A percentile compares a stretch with the other conserved stretches of the same genome.
phyloP scores from a whole-genome alignment of 225 moss, liverwort and hornwort genomes.

The Neckera pumila region DNA sequence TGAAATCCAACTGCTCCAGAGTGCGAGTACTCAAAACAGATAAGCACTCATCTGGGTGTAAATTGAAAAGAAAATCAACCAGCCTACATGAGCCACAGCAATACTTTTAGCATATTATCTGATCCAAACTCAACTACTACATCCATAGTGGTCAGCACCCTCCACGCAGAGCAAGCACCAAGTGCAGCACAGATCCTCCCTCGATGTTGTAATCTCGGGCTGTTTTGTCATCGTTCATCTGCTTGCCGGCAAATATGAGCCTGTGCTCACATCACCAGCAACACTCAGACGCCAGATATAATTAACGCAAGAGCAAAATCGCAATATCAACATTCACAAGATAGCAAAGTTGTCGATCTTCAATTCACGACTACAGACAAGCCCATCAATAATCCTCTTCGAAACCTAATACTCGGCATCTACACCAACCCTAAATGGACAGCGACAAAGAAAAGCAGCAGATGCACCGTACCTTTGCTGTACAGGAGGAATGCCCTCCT shows the following conservation, averaged over 20 bases:
- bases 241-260: conserved; percentile 98
- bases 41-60: neutral
- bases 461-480: conserved; percentile 69
- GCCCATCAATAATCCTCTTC: neutral
- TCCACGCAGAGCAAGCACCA: conserved; percentile 96
- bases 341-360: neutral
- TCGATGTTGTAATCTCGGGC: conserved; percentile 97
- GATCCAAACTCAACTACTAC: neutral
- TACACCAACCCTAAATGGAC: neutral
- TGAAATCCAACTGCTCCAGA: conserved; percentile 13
- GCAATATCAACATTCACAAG: neutral
- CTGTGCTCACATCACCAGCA: conserved; percentile 24
- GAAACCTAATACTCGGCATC: neutral
- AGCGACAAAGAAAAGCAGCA: neutral
- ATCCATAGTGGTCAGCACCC: conserved; percentile 40
- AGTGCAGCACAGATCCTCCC: conserved; percentile 96
- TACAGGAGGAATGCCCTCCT: conserved; percentile 96
- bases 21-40: conserved; percentile 3
- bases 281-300: neutral
- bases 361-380: neutral
- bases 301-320: neutral
- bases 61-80: conserved; percentile 8
- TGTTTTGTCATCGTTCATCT: conserved; percentile 98
- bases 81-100: conserved; percentile 9
- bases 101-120: neutral